Evolutionary conservation across 2,329 filamentous ascomycete species (phyloP), one percentile per base, ranked within the genome.

Genomic region (Anthostomella pinea): DNA sequence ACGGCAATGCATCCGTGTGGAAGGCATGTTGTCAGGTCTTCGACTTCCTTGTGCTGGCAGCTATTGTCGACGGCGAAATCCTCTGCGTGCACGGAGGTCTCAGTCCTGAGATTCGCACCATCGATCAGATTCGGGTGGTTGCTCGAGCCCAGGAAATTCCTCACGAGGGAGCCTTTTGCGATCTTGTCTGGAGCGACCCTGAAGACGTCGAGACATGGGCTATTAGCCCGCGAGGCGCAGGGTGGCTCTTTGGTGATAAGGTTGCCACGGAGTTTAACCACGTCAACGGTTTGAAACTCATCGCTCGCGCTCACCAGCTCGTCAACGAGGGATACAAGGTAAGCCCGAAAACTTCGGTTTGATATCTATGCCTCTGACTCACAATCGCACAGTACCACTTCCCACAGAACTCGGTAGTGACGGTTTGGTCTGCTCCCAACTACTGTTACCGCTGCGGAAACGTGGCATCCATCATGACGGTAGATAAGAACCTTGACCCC

Each of bases 21-120:
- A 95, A 98, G 65, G 93, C 95, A 41, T 98, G 96, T 65, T 98
- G 93, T 47, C 93, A 98, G 62, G 95, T 98, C 68, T 98, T 98
- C 63, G 93, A 98, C 64, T 98, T 95, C 64, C 79, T 98, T 19
- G 95, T 94, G 3, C 75, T 98, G 15, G 93, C 88, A 38, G 94
- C 95, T 45, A 95, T 98, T 49, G 95, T 98, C 54, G 94, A 98
- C 59, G 87, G 96, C 56, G 89, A 96, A 59, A 95, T 98, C 43
- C 95, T 98, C 57, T 98, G 93, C 62, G 93, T 98, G 20, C 93
- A 98, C 64, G 93, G 93, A 54, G 93, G 87, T 23, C 71, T 93
- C 23, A 90, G 85, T 36, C 87, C 87, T 2, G 87, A 87, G 56
- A 97, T 98, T 53, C 87, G 96, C 61, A 95, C 88, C 14, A 96